phyloP scores from a whole-genome alignment of 2,329 filamentous ascomycete species.

The Mariannaea elegans region DNA sequence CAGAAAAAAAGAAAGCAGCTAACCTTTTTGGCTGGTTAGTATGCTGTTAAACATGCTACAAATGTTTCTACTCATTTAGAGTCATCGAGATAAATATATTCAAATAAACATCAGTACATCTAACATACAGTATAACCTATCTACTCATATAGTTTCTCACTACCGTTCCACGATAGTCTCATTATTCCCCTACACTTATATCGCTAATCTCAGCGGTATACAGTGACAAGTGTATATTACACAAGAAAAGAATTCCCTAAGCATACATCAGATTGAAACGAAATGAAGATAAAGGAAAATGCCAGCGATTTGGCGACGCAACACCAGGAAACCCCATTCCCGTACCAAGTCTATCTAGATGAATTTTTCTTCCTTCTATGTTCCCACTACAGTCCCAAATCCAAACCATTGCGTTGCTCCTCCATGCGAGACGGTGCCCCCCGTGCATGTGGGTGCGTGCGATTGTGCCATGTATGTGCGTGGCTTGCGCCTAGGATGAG shows the following conservation, averaged over 20 bases:
- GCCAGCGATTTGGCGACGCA: slow-evolving; percentile 16
- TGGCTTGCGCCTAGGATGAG: background rate
- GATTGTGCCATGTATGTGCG: slow-evolving; percentile 10
- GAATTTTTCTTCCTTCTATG: slow-evolving; percentile 24
- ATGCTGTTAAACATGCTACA: no score
- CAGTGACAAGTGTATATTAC: slow-evolving; percentile 12
- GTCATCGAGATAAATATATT: background rate
- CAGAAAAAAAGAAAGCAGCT: no score
- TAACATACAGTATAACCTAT: background rate
- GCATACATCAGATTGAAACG: slow-evolving; percentile 2
- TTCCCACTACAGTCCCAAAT: slow-evolving; percentile 22
- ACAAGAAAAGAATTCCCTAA: slow-evolving; percentile 11
- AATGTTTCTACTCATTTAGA: background rate
- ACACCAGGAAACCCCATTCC: slow-evolving; percentile 15
- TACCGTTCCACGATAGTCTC: slow-evolving; percentile 1
- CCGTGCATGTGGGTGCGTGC: slow-evolving; percentile 23
- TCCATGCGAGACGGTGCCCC: slow-evolving; percentile 22
- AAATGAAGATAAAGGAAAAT: slow-evolving; percentile 8
- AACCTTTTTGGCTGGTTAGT: no score
- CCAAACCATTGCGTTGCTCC: slow-evolving; percentile 18
- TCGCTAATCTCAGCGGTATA: background rate
- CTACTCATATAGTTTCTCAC: background rate
- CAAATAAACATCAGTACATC: background rate
- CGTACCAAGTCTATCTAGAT: slow-evolving; percentile 23
- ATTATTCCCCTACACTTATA: background rate